phyloP scores from a whole-genome alignment of 148 eudicot genomes.

The Nepenthes gracilis region DNA sequence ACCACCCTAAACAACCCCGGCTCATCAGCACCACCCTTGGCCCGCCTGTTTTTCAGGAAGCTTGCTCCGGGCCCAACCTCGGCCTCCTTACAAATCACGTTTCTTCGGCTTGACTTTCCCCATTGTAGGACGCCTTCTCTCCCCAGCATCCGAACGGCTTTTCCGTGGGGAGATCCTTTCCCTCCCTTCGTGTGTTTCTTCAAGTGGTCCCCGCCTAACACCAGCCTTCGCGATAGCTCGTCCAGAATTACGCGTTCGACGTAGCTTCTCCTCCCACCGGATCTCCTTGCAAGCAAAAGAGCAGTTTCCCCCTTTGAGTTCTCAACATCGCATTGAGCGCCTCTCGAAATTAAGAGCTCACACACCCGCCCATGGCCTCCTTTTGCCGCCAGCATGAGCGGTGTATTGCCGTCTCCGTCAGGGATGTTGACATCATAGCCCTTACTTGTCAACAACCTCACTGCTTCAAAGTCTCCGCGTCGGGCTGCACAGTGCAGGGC shows the following conservation, averaged over 20 bases:
- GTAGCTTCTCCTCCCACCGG: slow-evolving; percentile 15
- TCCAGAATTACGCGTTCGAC: slow-evolving; percentile 46
- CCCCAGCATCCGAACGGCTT: slow-evolving; percentile 37
- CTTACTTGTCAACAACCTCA: slow-evolving; percentile 34
- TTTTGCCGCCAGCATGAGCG: slow-evolving; percentile 80
- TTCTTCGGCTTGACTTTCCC: slow-evolving; percentile 53
- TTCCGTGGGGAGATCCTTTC: slow-evolving; percentile 47
- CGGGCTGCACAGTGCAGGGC: slow-evolving; percentile 85
- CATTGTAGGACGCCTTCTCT: slow-evolving; percentile 41
- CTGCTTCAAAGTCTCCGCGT: slow-evolving; percentile 57
- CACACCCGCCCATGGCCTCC: slow-evolving; percentile 59
- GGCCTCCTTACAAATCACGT: slow-evolving; percentile 45
- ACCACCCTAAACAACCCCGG: slow-evolving; percentile 53
- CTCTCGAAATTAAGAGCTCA: slow-evolving; percentile 41
- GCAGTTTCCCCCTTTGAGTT: slow-evolving; percentile 63
- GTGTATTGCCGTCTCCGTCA: slow-evolving; percentile 67
- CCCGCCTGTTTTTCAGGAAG: slow-evolving; percentile 40
- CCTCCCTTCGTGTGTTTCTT: slow-evolving; percentile 59
- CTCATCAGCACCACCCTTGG: slow-evolving; percentile 27
- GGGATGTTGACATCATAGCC: slow-evolving; percentile 61
- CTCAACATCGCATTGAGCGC: slow-evolving; percentile 34
- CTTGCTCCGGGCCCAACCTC: slow-evolving; percentile 46
- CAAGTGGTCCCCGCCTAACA: slow-evolving; percentile 32
- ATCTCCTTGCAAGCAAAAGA: slow-evolving; percentile 44
- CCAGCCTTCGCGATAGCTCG: slow-evolving; percentile 44